These are phyloP conservation scores for Colletotrichum liaoningense DNA, from an alignment of 2,329 filamentous ascomycete species.

Conservation along the genomic window DNA sequence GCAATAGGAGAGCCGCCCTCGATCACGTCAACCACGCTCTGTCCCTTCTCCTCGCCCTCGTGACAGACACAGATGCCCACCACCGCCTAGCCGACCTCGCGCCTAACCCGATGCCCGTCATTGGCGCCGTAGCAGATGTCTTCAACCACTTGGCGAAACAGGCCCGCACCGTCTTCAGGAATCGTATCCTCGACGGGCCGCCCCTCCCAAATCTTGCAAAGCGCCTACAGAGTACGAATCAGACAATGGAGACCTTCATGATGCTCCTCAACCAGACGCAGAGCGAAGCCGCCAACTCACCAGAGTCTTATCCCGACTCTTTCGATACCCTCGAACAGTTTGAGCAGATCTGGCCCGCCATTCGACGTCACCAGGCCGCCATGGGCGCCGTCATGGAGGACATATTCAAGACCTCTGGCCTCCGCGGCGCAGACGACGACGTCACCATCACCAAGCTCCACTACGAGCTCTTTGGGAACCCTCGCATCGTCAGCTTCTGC, in stretches of 20 bases:
- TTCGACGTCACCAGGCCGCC: conserved; percentile 32
- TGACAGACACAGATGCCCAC: conserved; percentile 40
- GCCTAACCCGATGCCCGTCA: conserved; percentile 41
- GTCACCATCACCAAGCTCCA: conserved; percentile 34
- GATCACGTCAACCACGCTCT: conserved; percentile 50
- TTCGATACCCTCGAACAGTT: conserved; percentile 41
- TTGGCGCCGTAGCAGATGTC: conserved; percentile 40
- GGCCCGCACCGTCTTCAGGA: conserved; percentile 39
- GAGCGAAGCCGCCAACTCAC: conserved; percentile 5
- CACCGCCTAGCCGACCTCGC: conserved; percentile 34
- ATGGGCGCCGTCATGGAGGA: conserved; percentile 39
- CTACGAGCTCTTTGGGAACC: conserved; percentile 33
- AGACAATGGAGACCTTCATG: conserved; percentile 43
- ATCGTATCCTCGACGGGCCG: conserved; percentile 35
- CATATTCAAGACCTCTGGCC: conserved; percentile 30
- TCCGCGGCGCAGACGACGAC: conserved; percentile 25
- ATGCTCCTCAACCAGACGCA: conserved; percentile 40
- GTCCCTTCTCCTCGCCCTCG: conserved; percentile 45
- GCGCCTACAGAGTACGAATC: conserved; percentile 36
- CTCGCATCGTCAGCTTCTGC: conserved; percentile 37
- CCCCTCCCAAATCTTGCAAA: conserved; percentile 41
- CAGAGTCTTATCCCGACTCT: conserved; percentile 34
- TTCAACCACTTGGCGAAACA: conserved; percentile 39
- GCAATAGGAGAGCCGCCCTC: conserved; percentile 44
- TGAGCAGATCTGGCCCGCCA: conserved; percentile 38